phyloP scores from a whole-genome alignment of 768 basidiomycete genomes.

The Leccinum obscurum region DNA sequence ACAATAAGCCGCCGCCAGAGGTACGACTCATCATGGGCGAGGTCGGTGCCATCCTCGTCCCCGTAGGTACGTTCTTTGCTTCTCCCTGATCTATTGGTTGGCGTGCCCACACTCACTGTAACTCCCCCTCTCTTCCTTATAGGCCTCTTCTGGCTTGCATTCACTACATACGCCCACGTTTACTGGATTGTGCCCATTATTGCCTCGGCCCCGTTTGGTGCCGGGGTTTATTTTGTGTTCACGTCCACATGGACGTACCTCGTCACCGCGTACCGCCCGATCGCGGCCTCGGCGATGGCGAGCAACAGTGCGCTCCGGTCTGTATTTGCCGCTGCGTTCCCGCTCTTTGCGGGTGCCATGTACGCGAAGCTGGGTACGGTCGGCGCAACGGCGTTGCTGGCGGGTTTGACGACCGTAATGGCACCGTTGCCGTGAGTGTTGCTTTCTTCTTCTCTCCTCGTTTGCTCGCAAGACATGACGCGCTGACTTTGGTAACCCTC shows the following conservation, averaged over 20 bases:
- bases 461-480: background rate
- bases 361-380: constrained; percentile 59
- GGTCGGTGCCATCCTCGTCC: constrained; percentile 64
- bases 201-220: constrained; percentile 47
- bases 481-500: background rate
- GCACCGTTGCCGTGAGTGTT: constrained; percentile 58
- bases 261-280: constrained; percentile 50
- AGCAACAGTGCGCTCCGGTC: constrained; percentile 58
- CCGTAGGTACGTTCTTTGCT: constrained; percentile 45
- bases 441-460: background rate
- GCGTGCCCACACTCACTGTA: background rate
- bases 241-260: constrained; percentile 65
- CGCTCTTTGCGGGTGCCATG: constrained; percentile 53
- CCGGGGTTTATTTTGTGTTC: constrained; percentile 64
- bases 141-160: constrained; percentile 56
- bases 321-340: constrained; percentile 51
- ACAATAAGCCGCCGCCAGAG: constrained; percentile 62
- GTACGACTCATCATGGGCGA: constrained; percentile 64
- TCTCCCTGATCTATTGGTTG: background rate
- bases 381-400: constrained; percentile 71
- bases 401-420: constrained; percentile 60
- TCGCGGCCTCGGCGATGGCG: constrained; percentile 62
- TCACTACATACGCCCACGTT: constrained; percentile 48
- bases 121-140: background rate
- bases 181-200: constrained; percentile 51